Percentiles rank a stretch among this genome's conserved stretches.
Conservation (phyloP, 257 asterid species). For the Avicennia marina region DNA sequence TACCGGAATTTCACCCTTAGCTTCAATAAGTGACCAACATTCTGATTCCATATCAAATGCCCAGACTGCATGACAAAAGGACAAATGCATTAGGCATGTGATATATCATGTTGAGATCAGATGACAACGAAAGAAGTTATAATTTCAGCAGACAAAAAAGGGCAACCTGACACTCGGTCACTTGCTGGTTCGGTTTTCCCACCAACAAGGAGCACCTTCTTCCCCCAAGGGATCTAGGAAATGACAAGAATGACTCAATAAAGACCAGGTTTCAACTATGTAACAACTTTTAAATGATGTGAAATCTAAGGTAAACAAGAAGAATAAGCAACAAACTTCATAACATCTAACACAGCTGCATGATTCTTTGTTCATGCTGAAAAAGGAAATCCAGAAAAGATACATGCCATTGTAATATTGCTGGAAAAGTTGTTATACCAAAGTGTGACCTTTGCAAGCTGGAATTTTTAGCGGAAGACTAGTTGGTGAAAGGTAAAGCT, state of each 20-base stretch:
- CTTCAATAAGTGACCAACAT: constrained; percentile 88
- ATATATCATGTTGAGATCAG: background rate
- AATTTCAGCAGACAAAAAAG: constrained; percentile 15
- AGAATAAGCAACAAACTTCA: constrained; percentile 3
- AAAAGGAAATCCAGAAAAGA: constrained; percentile 4
- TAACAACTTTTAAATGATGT: background rate
- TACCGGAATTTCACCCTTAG: constrained; percentile 98
- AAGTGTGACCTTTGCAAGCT: constrained; percentile 95
- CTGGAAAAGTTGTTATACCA: constrained; percentile 47
- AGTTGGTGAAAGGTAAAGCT: constrained; percentile 85
- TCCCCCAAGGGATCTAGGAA: constrained; percentile 88
- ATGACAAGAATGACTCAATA: background rate
- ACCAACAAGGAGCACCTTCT: constrained; percentile 88
- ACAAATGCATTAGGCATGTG: background rate
- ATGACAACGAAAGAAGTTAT: constrained; percentile 4
- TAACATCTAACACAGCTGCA: background rate
- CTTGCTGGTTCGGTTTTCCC: constrained; percentile 87
- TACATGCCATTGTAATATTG: constrained; percentile 7
- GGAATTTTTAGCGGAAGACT: constrained; percentile 88
- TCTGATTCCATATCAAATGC: constrained; percentile 93
- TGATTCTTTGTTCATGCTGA: constrained; percentile 5
- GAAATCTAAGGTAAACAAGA: constrained; percentile 1
- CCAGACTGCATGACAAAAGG: constrained; percentile 59
- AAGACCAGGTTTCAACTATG: background rate
- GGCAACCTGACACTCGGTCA: constrained; percentile 75